Evolutionary conservation across 73 alveolate species (phyloP).

Genomic region (Tetrahymena elliotti): DNA sequence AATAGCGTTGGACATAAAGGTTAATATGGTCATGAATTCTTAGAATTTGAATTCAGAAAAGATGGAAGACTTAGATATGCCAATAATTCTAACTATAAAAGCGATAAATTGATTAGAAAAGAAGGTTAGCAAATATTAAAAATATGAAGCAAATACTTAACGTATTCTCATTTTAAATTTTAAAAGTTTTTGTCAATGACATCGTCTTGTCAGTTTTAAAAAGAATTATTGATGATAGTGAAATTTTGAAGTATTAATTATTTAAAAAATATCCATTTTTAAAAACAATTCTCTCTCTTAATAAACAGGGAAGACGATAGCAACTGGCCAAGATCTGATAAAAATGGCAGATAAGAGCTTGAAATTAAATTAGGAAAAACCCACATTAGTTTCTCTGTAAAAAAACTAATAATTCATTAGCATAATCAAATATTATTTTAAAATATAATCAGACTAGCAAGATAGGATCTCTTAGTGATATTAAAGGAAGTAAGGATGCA

Average conservation of each 20-base stretch:
- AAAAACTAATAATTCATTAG: not conserved
- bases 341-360: constrained; percentile 84
- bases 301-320: constrained; percentile 64
- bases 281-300: not conserved
- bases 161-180: not conserved
- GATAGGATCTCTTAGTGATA: constrained; percentile 77
- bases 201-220: constrained; percentile 70
- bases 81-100: constrained; percentile 83
- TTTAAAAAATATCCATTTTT: not conserved
- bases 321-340: constrained; percentile 88
- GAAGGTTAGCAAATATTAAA: constrained; percentile 47
- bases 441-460: constrained; percentile 51
- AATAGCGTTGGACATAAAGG: constrained; percentile 93
- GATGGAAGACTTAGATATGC: constrained; percentile 95
- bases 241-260: constrained; percentile 60
- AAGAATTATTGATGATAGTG: constrained; percentile 73
- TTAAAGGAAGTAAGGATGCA: constrained; percentile 81
- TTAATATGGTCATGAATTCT: constrained; percentile 92
- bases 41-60: constrained; percentile 86
- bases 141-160: not conserved
- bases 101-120: constrained; percentile 79
- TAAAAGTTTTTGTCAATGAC: constrained; percentile 53
- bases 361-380: constrained; percentile 75
- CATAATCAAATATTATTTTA: not conserved
- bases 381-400: constrained; percentile 68